A percentile compares a stretch with the other conserved stretches of the same genome.
These are phyloP conservation scores for Vickermania ingenoplastis DNA, from an alignment of 208 protist species.

Conservation along the genomic window DNA sequence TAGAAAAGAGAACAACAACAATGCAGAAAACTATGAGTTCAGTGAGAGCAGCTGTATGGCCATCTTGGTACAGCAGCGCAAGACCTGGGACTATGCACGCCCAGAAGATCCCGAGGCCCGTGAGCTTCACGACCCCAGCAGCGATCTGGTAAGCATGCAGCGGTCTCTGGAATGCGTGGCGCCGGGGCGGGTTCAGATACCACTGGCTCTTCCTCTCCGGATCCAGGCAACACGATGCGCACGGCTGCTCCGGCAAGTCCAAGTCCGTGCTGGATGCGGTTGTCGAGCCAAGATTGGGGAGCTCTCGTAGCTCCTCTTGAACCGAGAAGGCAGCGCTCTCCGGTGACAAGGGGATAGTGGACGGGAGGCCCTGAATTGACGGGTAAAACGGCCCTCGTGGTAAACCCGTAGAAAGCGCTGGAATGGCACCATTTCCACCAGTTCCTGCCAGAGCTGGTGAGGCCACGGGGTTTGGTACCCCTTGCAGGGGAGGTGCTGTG, in stretches of 20 bases:
- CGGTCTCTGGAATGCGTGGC: slow-evolving; percentile 57
- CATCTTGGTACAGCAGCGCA: slow-evolving; percentile 29
- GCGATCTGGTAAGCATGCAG: slow-evolving; percentile 52
- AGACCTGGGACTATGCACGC: slow-evolving; percentile 30
- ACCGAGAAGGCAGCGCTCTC: not conserved
- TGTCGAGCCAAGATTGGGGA: too few species aligned
- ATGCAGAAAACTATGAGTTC: slow-evolving; percentile 39
- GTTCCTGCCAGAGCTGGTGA: too few species aligned
- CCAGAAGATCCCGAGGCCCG: slow-evolving; percentile 38
- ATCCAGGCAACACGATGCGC: slow-evolving; percentile 44
- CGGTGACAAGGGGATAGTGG: not conserved
- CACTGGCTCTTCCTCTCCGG: slow-evolving; percentile 35
- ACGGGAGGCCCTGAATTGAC: not conserved
- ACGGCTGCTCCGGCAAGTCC: slow-evolving; percentile 22
- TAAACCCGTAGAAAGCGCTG: not conserved
- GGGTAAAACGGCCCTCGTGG: not conserved
- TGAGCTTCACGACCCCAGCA: slow-evolving; percentile 27
- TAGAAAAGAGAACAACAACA: slow-evolving; percentile 5
- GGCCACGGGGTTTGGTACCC: too few species aligned
- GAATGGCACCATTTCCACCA: too few species aligned
- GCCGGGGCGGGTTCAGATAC: slow-evolving; percentile 29
- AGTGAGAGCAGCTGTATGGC: slow-evolving; percentile 14
- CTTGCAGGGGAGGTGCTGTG: too few species aligned
- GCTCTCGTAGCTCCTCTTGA: not conserved
- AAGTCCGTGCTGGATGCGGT: slow-evolving; percentile 1